Conservation (phyloP, 176 grass and related monocot genomes). For the Oryza longistaminata region DNA sequence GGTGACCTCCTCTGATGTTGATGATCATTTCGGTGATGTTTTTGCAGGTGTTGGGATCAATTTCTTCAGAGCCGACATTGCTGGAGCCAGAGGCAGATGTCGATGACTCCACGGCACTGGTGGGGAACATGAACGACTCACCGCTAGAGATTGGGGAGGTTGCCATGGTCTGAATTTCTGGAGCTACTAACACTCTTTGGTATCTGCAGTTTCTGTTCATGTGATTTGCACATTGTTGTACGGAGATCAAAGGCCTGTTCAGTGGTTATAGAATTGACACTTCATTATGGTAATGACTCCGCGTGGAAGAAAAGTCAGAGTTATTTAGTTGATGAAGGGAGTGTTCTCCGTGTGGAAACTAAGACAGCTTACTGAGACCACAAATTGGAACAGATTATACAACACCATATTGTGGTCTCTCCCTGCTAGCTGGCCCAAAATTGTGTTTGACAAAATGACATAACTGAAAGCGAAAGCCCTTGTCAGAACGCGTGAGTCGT, state of each 20-base stretch:
- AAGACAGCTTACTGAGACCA: too few relatives aligned
- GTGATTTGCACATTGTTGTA: not conserved
- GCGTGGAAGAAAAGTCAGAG: not conserved
- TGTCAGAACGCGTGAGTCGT: not conserved
- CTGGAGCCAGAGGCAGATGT: not conserved
- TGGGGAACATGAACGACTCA: not conserved
- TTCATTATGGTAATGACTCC: not conserved
- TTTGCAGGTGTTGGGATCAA: not conserved
- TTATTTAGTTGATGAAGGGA: not conserved
- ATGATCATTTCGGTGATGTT: not conserved
- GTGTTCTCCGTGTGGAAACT: too few relatives aligned
- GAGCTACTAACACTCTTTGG: not conserved
- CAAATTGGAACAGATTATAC: too few relatives aligned
- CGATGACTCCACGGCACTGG: not conserved
- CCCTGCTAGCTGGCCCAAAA: too few relatives aligned
- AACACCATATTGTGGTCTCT: not conserved
- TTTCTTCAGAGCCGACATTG: not conserved
- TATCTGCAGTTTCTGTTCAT: not conserved
- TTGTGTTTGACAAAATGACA: not conserved
- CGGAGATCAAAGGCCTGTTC: not conserved
- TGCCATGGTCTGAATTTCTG: not conserved
- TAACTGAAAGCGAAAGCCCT: not conserved
- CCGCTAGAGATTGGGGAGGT: constrained; percentile 2
- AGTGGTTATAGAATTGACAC: not conserved
- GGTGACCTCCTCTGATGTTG: not conserved